Conservation (phyloP, 2,329 filamentous ascomycete species). For the Clarireedia paspali region DNA sequence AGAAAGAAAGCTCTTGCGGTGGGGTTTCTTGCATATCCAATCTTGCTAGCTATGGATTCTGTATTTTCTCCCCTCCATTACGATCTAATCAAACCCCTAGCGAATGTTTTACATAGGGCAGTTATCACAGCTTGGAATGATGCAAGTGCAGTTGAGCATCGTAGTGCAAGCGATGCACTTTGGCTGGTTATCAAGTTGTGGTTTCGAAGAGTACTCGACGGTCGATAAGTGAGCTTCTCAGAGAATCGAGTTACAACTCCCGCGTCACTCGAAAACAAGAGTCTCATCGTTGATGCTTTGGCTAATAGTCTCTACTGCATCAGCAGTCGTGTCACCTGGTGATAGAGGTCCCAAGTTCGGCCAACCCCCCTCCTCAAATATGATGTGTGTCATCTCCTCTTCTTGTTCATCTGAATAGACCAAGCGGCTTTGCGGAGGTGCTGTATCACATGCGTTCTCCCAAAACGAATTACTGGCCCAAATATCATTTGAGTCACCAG, state of each 20-base stretch:
- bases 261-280: no score
- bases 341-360: background rate
- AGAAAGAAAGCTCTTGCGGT: no score
- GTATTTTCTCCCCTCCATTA: no score
- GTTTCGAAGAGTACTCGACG: background rate
- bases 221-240: background rate
- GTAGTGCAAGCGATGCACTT: background rate
- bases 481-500: background rate
- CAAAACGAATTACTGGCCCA: background rate
- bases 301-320: background rate
- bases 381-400: background rate
- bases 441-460: background rate
- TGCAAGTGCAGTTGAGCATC: background rate
- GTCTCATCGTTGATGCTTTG: no score
- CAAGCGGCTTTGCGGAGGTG: background rate
- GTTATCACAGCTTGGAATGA: background rate
- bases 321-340: background rate
- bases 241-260: background rate
- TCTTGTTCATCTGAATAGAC: background rate
- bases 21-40: no score
- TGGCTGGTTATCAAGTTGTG: background rate
- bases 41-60: no score
- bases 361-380: background rate
- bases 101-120: background rate
- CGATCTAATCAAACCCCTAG: no score